A percentile compares a stretch with the other conserved stretches of the same genome.
Evolutionary conservation across 2,329 filamentous ascomycete genomes (phyloP).

Genomic region (Aureobasidium sp.): DNA sequence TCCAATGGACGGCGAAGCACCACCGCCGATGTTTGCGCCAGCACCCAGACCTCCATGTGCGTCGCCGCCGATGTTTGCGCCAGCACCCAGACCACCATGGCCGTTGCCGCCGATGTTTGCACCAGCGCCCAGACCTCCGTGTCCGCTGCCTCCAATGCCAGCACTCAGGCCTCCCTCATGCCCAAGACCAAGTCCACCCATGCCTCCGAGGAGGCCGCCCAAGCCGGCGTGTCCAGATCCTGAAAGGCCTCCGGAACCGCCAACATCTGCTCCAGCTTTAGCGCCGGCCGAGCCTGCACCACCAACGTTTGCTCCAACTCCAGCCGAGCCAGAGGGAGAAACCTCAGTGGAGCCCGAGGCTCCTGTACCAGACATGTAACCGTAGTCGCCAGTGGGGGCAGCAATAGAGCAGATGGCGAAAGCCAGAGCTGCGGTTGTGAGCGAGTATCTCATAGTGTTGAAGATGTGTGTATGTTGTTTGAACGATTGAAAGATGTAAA

Average conservation of each 20-base stretch:
- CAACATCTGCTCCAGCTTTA: background rate
- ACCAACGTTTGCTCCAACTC: background rate
- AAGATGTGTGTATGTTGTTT: background rate
- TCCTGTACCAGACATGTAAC: slow-evolving; percentile 7
- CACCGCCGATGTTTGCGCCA: background rate
- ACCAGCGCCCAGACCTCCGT: background rate
- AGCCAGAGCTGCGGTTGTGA: slow-evolving; percentile 25
- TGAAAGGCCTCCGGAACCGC: background rate
- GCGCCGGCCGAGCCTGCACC: background rate
- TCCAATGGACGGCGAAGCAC: background rate
- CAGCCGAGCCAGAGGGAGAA: slow-evolving; percentile 1
- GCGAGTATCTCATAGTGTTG: slow-evolving; percentile 27
- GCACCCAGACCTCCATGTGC: background rate
- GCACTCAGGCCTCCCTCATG: background rate
- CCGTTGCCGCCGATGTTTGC: background rate
- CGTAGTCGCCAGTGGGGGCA: slow-evolving; percentile 16
- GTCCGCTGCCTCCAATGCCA: background rate
- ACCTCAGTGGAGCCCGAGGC: background rate
- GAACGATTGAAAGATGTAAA: background rate
- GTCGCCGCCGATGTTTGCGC: background rate
- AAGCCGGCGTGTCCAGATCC: background rate
- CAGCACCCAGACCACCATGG: background rate
- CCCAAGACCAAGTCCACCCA: background rate
- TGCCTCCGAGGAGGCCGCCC: background rate
- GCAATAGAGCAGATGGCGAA: slow-evolving; percentile 23